These are phyloP conservation scores for Termitomyces sp. DNA, from an alignment of 768 basidiomycete genomes.

Conservation along the genomic window DNA sequence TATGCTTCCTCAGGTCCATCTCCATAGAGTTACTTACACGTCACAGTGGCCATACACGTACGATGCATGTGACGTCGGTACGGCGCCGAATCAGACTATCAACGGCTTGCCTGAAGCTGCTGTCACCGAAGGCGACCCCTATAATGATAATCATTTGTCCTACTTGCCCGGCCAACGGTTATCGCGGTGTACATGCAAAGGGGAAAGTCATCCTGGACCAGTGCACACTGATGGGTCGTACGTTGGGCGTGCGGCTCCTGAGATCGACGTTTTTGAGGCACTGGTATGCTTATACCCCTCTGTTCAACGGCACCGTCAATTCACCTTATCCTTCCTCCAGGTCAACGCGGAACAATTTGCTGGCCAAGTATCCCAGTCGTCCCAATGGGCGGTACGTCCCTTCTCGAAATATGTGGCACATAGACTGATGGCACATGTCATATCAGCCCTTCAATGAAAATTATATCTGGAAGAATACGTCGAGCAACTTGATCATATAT, in stretches of 20 bases:
- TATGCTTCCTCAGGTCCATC: slow-evolving; percentile 24
- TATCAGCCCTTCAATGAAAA: slow-evolving; percentile 68
- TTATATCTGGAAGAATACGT: slow-evolving; percentile 66
- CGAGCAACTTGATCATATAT: slow-evolving; percentile 52
- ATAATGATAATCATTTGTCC: slow-evolving; percentile 46
- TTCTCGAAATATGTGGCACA: neutral
- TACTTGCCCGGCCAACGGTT: slow-evolving; percentile 80
- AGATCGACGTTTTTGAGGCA: slow-evolving; percentile 91
- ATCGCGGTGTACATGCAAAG: slow-evolving; percentile 81
- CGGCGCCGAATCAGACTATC: slow-evolving; percentile 74
- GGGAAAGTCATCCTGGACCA: slow-evolving; percentile 84
- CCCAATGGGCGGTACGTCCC: slow-evolving; percentile 73
- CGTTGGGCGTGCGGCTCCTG: slow-evolving; percentile 81
- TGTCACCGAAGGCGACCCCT: slow-evolving; percentile 52
- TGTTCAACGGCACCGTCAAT: neutral
- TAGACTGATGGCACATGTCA: neutral
- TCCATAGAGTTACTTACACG: neutral
- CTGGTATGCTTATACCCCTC: slow-evolving; percentile 34
- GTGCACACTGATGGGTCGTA: slow-evolving; percentile 68
- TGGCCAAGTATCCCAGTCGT: slow-evolving; percentile 77
- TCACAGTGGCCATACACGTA: slow-evolving; percentile 80
- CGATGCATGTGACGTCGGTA: slow-evolving; percentile 82
- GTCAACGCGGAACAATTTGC: slow-evolving; percentile 40
- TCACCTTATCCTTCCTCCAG: slow-evolving; percentile 24
- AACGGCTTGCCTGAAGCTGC: slow-evolving; percentile 67